Percentiles rank a stretch among this genome's conserved stretches.
Conservation (phyloP, 2,329 filamentous ascomycete species). For the Colletotrichum cereale region DNA sequence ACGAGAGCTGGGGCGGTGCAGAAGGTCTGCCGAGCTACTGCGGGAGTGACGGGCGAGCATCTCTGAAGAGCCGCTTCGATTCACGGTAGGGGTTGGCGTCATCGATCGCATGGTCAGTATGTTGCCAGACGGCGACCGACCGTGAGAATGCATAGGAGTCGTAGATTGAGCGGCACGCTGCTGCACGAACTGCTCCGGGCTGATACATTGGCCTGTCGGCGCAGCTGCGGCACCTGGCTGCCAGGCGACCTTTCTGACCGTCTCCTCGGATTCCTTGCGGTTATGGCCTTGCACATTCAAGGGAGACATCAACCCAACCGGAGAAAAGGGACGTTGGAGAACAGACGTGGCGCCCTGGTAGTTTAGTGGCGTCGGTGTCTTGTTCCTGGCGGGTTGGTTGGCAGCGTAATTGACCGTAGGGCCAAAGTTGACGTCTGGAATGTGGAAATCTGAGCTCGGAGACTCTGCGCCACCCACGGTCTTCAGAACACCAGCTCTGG, state of each 20-base stretch:
- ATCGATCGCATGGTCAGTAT: conserved; percentile 54
- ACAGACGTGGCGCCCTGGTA: conserved; percentile 42
- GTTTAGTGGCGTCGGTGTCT: conserved; percentile 46
- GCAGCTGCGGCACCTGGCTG: conserved; percentile 74
- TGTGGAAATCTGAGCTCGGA: conserved; percentile 57
- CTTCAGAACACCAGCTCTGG: conserved; percentile 83
- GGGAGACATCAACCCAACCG: conserved; percentile 43
- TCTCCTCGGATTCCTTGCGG: conserved; percentile 64
- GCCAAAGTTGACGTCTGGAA: conserved; percentile 87
- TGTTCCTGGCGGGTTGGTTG: conserved; percentile 48
- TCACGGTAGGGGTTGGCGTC: conserved; percentile 59
- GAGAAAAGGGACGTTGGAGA: conserved; percentile 50
- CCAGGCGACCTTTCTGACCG: conserved; percentile 80
- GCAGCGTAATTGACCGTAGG: conserved; percentile 78
- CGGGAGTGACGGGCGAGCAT: conserved; percentile 57
- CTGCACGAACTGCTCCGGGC: conserved; percentile 86
- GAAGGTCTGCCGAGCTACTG: conserved; percentile 61
- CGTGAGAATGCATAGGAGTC: conserved; percentile 39
- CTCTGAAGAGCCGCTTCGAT: conserved; percentile 56
- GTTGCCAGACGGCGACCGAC: conserved; percentile 68
- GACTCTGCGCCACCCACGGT: conserved; percentile 73
- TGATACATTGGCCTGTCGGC: conserved; percentile 64
- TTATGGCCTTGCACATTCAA: conserved; percentile 51
- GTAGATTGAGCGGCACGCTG: conserved; percentile 73
- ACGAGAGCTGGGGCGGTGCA: conserved; percentile 68